Conservation (phyloP, 306 rosid species). For the Vigna reflexopilosa region DNA sequence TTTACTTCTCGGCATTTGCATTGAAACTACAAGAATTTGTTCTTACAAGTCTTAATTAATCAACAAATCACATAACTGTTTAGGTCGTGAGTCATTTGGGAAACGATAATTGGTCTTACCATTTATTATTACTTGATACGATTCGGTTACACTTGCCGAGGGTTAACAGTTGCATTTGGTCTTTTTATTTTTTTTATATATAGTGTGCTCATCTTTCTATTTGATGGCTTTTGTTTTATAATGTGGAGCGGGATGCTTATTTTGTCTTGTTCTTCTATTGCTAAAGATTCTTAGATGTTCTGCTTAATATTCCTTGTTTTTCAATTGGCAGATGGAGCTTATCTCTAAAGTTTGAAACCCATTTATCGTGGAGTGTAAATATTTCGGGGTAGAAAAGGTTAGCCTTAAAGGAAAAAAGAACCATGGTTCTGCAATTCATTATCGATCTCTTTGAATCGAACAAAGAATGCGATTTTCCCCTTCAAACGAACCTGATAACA, state of each 20-base stretch:
- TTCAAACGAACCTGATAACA: too few species aligned
- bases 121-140: too few species aligned
- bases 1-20: too few species aligned
- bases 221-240: conserved; percentile 12
- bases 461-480: too few species aligned
- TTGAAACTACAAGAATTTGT: too few species aligned
- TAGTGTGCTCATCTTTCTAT: neutral
- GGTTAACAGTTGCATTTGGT: neutral
- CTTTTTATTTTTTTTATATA: neutral
- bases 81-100: too few species aligned
- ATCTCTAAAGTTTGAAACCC: conserved; percentile 84
- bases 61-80: too few species aligned
- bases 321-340: conserved; percentile 88
- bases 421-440: too few species aligned
- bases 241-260: neutral
- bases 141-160: too few species aligned
- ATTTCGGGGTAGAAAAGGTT: conserved; percentile 99
- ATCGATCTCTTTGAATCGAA: too few species aligned
- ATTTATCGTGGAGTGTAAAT: conserved; percentile 91
- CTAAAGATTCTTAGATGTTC: conserved; percentile 22
- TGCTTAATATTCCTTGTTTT: conserved; percentile 33
- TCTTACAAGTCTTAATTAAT: too few species aligned
- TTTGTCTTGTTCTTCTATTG: conserved; percentile 8
- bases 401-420: neutral
- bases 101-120: too few species aligned